Conservation (phyloP, 768 basidiomycete species). For the Amanita thiersii region DNA sequence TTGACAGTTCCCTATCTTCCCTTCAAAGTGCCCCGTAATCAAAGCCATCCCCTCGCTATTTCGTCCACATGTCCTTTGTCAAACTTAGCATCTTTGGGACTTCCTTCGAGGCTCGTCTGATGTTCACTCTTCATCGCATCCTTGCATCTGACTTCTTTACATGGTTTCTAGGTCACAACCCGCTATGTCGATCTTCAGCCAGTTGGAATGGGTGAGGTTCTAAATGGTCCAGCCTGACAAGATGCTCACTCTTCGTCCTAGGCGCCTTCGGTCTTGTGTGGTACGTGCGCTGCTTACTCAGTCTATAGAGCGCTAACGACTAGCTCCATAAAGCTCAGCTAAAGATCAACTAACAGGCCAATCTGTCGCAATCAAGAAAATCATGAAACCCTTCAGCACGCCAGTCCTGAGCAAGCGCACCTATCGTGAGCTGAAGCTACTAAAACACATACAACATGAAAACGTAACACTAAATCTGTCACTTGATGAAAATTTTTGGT, state of each 20-base stretch:
- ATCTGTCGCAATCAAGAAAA: conserved; percentile 99
- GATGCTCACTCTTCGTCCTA: conserved; percentile 19
- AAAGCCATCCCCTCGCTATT: conserved; percentile 10
- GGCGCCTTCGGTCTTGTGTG: conserved; percentile 98
- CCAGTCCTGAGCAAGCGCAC: conserved; percentile 98
- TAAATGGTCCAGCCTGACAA: conserved; percentile 5
- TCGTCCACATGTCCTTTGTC: conserved; percentile 76
- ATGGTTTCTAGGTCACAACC: conserved; percentile 72
- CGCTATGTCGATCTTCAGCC: conserved; percentile 99
- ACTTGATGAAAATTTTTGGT: conserved; percentile 3
- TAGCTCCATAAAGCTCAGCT: conserved; percentile 53
- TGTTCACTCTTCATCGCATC: conserved; percentile 12
- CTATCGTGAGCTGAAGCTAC: conserved; percentile 93
- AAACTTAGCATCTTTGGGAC: conserved; percentile 99
- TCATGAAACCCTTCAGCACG: conserved; percentile 99
- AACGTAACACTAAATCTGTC: conserved; percentile 50
- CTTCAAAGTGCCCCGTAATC: conserved; percentile 9
- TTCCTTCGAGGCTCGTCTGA: conserved; percentile 73
- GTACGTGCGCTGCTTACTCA: conserved; percentile 34
- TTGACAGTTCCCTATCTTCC: conserved; percentile 11
- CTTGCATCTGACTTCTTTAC: conserved; percentile 12
- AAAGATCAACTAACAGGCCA: conserved; percentile 92
- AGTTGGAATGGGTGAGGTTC: conserved; percentile 89
- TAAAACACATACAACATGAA: conserved; percentile 98
- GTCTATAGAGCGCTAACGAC: conserved; percentile 6